phyloP scores from a whole-genome alignment of 2,329 filamentous ascomycete genomes.

The Xylariales sp. region DNA sequence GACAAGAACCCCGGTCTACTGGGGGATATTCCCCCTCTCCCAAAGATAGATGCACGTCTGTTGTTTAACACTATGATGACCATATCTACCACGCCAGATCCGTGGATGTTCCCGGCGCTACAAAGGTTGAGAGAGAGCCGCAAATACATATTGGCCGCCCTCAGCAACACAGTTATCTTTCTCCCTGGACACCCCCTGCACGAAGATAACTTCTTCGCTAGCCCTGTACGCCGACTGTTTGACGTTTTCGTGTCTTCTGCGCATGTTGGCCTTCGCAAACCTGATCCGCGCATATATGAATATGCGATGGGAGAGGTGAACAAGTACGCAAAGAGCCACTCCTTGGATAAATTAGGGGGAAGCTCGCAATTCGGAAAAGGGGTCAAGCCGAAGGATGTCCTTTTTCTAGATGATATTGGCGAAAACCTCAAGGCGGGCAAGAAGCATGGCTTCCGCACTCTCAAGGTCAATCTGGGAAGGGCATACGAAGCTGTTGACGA shows the following conservation, averaged over 20 bases:
- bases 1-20: slow-evolving; percentile 35
- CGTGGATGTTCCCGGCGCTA: slow-evolving; percentile 84
- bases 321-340: slow-evolving; percentile 53
- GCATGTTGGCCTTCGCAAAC: slow-evolving; percentile 84
- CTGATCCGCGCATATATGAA: slow-evolving; percentile 76
- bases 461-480: slow-evolving; percentile 79
- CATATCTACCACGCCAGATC: slow-evolving; percentile 65
- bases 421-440: slow-evolving; percentile 82
- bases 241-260: slow-evolving; percentile 86
- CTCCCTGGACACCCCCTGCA: slow-evolving; percentile 69
- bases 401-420: slow-evolving; percentile 94
- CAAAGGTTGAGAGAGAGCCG: slow-evolving; percentile 60
- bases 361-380: slow-evolving; percentile 41
- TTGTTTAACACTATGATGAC: slow-evolving; percentile 94
- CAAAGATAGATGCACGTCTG: slow-evolving; percentile 69
- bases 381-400: slow-evolving; percentile 61
- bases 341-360: slow-evolving; percentile 30
- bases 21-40: slow-evolving; percentile 54
- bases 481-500: slow-evolving; percentile 77
- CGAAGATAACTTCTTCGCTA: slow-evolving; percentile 42
- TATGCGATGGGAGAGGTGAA: slow-evolving; percentile 65
- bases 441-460: slow-evolving; percentile 69
- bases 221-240: slow-evolving; percentile 64
- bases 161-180: slow-evolving; percentile 89
- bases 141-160: slow-evolving; percentile 69